Conservation (phyloP, 805 yeast genomes). For the Helenozyma baotianmanensis region DNA sequence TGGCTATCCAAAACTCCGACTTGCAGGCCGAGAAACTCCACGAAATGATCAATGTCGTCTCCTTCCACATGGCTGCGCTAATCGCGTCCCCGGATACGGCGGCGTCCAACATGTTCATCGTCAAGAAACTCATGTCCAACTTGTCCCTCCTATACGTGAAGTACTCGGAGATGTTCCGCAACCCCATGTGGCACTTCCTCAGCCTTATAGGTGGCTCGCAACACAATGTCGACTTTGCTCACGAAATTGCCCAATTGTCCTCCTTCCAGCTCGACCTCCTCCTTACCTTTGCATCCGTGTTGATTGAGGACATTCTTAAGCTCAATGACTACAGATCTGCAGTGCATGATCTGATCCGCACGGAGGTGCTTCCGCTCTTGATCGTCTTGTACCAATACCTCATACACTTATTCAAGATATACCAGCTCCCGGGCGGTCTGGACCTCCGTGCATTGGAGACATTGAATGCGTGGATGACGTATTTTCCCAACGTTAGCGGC, state of each 20-base stretch:
- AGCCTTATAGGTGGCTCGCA: no score
- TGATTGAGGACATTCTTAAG: constrained; percentile 50
- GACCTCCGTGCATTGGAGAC: constrained; percentile 20
- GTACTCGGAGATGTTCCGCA: constrained; percentile 32
- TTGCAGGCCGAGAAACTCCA: constrained; percentile 6
- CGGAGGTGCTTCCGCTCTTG: constrained; percentile 25
- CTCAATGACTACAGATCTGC: constrained; percentile 17
- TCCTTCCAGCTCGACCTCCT: constrained; percentile 10
- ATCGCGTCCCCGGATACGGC: constrained; percentile 1
- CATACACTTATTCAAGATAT: constrained; percentile 1
- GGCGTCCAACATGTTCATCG: constrained; percentile 30
- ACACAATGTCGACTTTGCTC: constrained; percentile 1
- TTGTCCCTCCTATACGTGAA: constrained; percentile 45
- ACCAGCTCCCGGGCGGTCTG: constrained; percentile 8
- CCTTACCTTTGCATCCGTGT: constrained; percentile 38
- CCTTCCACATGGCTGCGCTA: constrained; percentile 1
- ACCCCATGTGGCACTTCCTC: constrained; percentile 30
- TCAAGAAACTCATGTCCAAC: constrained; percentile 55
- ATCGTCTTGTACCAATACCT: constrained; percentile 17
- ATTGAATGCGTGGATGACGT: constrained; percentile 33
- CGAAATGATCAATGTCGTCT: no score
- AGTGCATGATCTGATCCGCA: constrained; percentile 37
- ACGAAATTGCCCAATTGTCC: constrained; percentile 1
- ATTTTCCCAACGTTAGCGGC: constrained; percentile 32
- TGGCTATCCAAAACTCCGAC: constrained; percentile 41